Evolutionary conservation across 257 asterid species (phyloP).

Genomic region (Plectranthus barbatus): DNA sequence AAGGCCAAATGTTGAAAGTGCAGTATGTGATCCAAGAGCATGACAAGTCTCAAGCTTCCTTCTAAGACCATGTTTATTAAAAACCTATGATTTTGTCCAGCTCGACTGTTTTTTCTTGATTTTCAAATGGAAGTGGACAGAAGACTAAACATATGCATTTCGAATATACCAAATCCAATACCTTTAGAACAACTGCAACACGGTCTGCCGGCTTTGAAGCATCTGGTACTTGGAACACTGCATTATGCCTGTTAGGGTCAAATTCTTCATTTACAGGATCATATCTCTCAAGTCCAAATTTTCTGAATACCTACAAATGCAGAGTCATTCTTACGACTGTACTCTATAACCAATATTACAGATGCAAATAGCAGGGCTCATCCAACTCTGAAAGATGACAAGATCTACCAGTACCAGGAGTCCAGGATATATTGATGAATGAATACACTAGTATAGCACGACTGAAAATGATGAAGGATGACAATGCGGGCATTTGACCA

Average conservation of each 20-base stretch:
- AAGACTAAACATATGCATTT: neutral
- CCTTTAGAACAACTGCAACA: slow-evolving; percentile 89
- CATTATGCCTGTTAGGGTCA: slow-evolving; percentile 89
- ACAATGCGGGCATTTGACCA: neutral
- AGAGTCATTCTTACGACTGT: neutral
- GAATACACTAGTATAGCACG: too few relatives aligned
- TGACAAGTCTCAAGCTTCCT: neutral
- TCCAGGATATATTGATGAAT: neutral
- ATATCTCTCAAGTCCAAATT: slow-evolving; percentile 69
- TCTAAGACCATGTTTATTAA: neutral
- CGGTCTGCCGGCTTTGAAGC: slow-evolving; percentile 73
- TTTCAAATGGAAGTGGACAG: neutral
- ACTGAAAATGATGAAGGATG: neutral
- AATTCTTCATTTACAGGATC: slow-evolving; percentile 72
- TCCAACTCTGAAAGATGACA: neutral
- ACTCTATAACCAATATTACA: neutral
- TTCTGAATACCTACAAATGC: slow-evolving; percentile 59
- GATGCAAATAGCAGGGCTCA: neutral
- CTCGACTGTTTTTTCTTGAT: neutral
- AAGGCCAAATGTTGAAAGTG: neutral
- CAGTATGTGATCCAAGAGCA: neutral
- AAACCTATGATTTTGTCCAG: neutral
- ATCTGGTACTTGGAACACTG: slow-evolving; percentile 91
- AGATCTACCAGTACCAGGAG: too few relatives aligned
- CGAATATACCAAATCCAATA: slow-evolving; percentile 10